These are phyloP conservation scores for Scedosporium boydii DNA, from an alignment of 2,329 filamentous ascomycete species.

Conservation along the genomic window DNA sequence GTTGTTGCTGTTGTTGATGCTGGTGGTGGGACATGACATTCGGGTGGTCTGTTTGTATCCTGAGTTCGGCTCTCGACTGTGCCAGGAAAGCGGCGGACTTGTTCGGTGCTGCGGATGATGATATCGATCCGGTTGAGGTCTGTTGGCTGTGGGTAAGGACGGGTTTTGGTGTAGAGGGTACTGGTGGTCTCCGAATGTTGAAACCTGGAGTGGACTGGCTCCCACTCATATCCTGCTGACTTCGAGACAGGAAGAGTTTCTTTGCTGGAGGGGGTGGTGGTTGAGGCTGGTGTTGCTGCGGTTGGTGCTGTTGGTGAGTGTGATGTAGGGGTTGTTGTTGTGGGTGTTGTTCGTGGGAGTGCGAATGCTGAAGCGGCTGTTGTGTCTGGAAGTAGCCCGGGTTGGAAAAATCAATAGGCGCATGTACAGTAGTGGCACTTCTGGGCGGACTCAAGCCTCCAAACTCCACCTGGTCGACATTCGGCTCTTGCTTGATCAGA, in stretches of 20 bases:
- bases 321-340: slow-evolving; percentile 8
- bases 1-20: slow-evolving; percentile 5
- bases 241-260: not conserved
- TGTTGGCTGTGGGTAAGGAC: slow-evolving; percentile 14
- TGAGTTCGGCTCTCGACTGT: slow-evolving; percentile 9
- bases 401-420: not conserved
- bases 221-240: not conserved
- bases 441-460: not conserved
- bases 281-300: slow-evolving; percentile 7
- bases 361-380: slow-evolving; percentile 2
- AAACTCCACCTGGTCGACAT: not conserved
- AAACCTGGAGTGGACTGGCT: slow-evolving; percentile 14
- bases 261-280: slow-evolving; percentile 4
- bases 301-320: not conserved
- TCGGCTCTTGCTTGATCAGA: slow-evolving; percentile 2
- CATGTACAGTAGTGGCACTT: slow-evolving; percentile 4
- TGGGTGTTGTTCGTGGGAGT: slow-evolving; percentile 13
- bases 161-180: slow-evolving; percentile 29
- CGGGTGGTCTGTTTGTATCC: slow-evolving; percentile 8
- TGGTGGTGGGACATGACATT: slow-evolving; percentile 4
- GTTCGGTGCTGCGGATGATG: not conserved
- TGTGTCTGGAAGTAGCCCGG: slow-evolving; percentile 3
- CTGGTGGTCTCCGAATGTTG: slow-evolving; percentile 24
- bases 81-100: slow-evolving; percentile 11
- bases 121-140: not conserved